Evolutionary conservation across 2,329 filamentous ascomycete genomes (phyloP).

Genomic region (Escovopsis sp.): DNA sequence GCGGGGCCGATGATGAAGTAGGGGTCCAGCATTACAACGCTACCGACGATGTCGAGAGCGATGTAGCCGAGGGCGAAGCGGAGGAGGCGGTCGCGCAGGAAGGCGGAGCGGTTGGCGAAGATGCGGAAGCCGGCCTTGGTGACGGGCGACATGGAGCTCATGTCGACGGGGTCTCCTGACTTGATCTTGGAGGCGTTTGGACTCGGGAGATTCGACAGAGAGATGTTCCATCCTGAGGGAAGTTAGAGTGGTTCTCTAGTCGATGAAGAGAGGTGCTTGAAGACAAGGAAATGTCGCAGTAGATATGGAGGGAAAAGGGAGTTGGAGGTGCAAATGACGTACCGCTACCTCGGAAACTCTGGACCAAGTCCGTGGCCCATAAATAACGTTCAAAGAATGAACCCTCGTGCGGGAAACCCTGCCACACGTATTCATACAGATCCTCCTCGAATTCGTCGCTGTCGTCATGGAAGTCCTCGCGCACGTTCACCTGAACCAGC

Average conservation of each 20-base stretch:
- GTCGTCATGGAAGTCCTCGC: background rate
- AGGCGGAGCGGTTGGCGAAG: constrained; percentile 23
- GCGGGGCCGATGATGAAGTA: constrained; percentile 50
- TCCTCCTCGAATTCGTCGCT: constrained; percentile 6
- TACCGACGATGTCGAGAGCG: constrained; percentile 53
- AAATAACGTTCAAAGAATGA: constrained; percentile 32
- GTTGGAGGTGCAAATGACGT: too few species aligned
- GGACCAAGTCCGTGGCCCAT: constrained; percentile 41
- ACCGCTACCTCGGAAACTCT: constrained; percentile 40
- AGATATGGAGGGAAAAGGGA: too few species aligned
- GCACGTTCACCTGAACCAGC: background rate
- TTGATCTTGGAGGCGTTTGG: constrained; percentile 17
- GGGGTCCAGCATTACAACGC: constrained; percentile 56
- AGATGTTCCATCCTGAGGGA: constrained; percentile 39
- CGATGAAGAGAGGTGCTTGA: too few species aligned
- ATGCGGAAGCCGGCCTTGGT: constrained; percentile 31
- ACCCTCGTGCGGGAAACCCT: constrained; percentile 37
- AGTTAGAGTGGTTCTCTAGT: too few species aligned
- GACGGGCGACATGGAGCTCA: constrained; percentile 24
- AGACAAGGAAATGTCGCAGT: too few species aligned
- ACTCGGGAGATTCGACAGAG: constrained; percentile 33
- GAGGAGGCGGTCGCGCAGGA: constrained; percentile 29
- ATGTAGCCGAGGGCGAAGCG: constrained; percentile 44
- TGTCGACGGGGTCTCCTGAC: constrained; percentile 22
- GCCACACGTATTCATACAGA: constrained; percentile 41